phyloP scores from a whole-genome alignment of 2,329 filamentous ascomycete genomes.

The Trichoderma sp. region DNA sequence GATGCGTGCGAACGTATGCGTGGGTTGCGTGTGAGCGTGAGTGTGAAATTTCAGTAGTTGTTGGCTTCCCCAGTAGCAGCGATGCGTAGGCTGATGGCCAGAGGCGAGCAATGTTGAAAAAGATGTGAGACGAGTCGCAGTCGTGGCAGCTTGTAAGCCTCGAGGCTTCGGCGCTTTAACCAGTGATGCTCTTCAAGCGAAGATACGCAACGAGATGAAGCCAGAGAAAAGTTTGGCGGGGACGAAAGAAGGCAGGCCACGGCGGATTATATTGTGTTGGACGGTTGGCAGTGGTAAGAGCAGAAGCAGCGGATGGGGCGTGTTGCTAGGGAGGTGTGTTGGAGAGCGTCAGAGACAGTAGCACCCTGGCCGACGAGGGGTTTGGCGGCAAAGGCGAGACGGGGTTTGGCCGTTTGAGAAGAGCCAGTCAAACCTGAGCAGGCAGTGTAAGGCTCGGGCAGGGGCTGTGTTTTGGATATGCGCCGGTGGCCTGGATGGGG shows the following conservation, averaged over 20 bases:
- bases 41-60: neutral
- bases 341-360: constrained; percentile 17
- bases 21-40: neutral
- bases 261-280: constrained; percentile 20
- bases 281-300: constrained; percentile 19
- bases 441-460: constrained; percentile 20
- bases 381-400: constrained; percentile 26
- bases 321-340: constrained; percentile 17
- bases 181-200: constrained; percentile 1
- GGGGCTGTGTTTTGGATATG: constrained; percentile 25
- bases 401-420: constrained; percentile 19
- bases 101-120: neutral
- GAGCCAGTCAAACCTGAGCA: constrained; percentile 16
- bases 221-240: constrained; percentile 18
- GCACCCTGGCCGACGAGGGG: constrained; percentile 19
- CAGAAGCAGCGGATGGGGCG: constrained; percentile 18
- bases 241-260: constrained; percentile 18
- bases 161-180: constrained; percentile 8
- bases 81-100: neutral
- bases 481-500: constrained; percentile 26
- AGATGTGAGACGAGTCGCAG: neutral
- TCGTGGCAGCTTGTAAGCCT: constrained; percentile 16
- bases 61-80: neutral
- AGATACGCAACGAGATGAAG: constrained; percentile 19
- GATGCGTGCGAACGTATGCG: neutral